Base-by-base conservation (phyloP, 352 stramenopile species). In the Phytophthora multivora region DNA sequence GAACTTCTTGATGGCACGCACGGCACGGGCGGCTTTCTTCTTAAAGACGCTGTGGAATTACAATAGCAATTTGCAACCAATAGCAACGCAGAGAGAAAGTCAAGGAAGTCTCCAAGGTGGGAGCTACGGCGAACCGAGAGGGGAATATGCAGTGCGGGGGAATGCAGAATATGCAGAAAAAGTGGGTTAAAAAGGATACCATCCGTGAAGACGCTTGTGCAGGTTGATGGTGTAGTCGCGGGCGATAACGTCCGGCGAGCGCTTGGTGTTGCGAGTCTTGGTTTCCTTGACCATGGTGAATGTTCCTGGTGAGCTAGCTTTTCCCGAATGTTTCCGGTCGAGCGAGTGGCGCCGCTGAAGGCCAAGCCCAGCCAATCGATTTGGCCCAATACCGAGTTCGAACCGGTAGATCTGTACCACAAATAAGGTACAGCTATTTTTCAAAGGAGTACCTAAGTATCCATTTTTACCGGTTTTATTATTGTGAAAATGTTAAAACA, bases 141-240 rank as follows among this genome's bases (percentile, higher is more conserved):
- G 47, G 31, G 13, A 56, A 58, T 12, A 59, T 49, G 16, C 33
- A 54, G 11, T 30, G n/a, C 11, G 7, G 38, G 12, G 28, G 25
- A 21, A 71, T 48, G 38, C 33, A 70, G 31, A 23, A 59, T 40
- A 73, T 73, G 55, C 46, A 73, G 40, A 74, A 57, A 59, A 52
- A 51, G 39, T 63, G 75, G 66, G 69, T 74, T 70, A 79, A 85
- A 90, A 91, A 90, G 79, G 79, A 90, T 93, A 93, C 83, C 77
- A 81, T 86, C 82, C 78, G 78, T 98, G 94, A 59, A 98, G 88
- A 73, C 93, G 79, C 91, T 99, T 99, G 85, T 98, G 95, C 59
- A 99, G 90, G 82, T 99, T 97, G 85, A 99, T 98, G 51, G 97
- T 99, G 90, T 98, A 99, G 83, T 99, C 97, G 74, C 96, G 93